Conservation (phyloP, 179 eudicot genomes). For the Silene noctiflora region DNA sequence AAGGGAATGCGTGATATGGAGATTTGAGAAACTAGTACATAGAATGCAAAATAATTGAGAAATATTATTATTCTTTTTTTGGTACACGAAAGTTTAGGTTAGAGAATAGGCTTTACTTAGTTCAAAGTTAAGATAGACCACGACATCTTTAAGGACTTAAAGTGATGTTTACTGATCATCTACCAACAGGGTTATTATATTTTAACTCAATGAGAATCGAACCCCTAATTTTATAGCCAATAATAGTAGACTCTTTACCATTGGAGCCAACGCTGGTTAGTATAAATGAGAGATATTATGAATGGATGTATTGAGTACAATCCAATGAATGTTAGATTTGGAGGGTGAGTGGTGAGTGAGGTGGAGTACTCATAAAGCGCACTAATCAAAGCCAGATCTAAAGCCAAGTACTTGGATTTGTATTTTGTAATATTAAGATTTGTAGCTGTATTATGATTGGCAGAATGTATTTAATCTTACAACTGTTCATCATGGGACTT, state of each 20-base stretch:
- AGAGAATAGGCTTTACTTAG: too few relatives aligned
- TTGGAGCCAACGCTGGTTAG: too few relatives aligned
- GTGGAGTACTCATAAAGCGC: background rate
- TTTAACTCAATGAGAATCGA: too few relatives aligned
- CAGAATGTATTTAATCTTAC: background rate
- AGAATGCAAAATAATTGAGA: background rate
- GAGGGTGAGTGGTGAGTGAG: slow-evolving; percentile 13
- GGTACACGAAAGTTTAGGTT: too few relatives aligned
- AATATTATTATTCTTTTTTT: too few relatives aligned
- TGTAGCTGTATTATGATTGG: background rate
- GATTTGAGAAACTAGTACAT: background rate
- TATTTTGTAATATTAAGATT: background rate
- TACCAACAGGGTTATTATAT: too few relatives aligned
- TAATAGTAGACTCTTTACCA: too few relatives aligned
- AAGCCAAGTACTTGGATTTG: background rate
- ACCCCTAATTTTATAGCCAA: too few relatives aligned
- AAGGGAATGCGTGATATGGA: slow-evolving; percentile 25
- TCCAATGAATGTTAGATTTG: slow-evolving; percentile 20
- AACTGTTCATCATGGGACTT: background rate
- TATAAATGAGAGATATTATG: too few relatives aligned
- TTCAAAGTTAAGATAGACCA: too few relatives aligned
- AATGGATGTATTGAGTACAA: background rate
- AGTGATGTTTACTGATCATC: too few relatives aligned
- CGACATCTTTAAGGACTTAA: too few relatives aligned
- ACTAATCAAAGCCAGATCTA: slow-evolving; percentile 20